A percentile compares a stretch with the other conserved stretches of the same genome.
Evolutionary conservation across 31 red algal genomes (phyloP).

Genomic region (Porphyra umbilicalis): DNA sequence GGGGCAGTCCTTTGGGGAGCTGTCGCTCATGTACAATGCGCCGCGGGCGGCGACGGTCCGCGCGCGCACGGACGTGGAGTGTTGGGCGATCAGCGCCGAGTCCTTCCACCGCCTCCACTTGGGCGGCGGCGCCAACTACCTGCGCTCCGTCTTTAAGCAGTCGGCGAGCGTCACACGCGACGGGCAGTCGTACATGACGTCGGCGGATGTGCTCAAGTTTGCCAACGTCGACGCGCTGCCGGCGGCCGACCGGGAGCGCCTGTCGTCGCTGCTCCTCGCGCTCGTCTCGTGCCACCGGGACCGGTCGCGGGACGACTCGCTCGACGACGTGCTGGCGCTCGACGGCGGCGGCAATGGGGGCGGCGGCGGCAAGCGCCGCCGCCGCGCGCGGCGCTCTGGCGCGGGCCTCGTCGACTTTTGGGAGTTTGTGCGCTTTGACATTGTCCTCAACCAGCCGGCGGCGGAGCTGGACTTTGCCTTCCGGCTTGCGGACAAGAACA

Average conservation of each 20-base stretch:
- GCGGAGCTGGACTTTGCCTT: slow-evolving; percentile 87
- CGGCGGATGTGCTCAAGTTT: slow-evolving; percentile 71
- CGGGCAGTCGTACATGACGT: slow-evolving; percentile 73
- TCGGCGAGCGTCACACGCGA: slow-evolving; percentile 72
- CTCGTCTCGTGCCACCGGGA: slow-evolving; percentile 83
- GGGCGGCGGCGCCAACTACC: slow-evolving; percentile 77
- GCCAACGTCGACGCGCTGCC: slow-evolving; percentile 66
- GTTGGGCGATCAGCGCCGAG: slow-evolving; percentile 95
- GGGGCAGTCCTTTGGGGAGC: slow-evolving; percentile 88
- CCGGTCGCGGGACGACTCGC: slow-evolving; percentile 8
- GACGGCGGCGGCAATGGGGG: background rate
- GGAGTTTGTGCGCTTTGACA: slow-evolving; percentile 99
- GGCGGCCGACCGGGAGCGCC: slow-evolving; percentile 55
- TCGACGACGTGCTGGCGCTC: background rate
- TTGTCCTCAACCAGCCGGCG: slow-evolving; percentile 93
- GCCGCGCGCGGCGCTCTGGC: background rate
- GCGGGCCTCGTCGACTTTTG: slow-evolving; percentile 87
- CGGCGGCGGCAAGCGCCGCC: background rate
- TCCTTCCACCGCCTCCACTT: slow-evolving; percentile 81
- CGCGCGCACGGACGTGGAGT: slow-evolving; percentile 89
- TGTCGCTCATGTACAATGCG: slow-evolving; percentile 93
- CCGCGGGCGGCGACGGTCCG: slow-evolving; percentile 81
- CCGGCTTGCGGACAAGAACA: slow-evolving; percentile 77
- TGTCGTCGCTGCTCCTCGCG: slow-evolving; percentile 61
- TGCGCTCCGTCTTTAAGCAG: slow-evolving; percentile 79